Evolutionary conservation across 495 filamentous ascomycete genomes (phyloP), one percentile per base, ranked within the genome.

Genomic region (Daldinia bambusicola): DNA sequence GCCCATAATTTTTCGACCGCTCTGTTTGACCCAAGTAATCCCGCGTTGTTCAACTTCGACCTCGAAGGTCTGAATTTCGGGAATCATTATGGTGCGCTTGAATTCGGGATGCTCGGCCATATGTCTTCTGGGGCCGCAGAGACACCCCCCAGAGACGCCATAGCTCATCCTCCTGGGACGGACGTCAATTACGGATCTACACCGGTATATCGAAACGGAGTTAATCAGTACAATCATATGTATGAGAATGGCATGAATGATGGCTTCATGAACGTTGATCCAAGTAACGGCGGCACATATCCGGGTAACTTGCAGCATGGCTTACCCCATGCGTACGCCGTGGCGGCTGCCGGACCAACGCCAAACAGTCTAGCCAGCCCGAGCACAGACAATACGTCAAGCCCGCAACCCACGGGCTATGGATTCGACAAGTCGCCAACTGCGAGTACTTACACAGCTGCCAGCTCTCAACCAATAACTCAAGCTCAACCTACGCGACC

Each of bases 21-120:
- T 10, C 82, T 94, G 30, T 95, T 97, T 77, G 94, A 97, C 73
- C 92, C 93, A 1, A 93, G 90, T 73, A 94, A 98, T 78, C 92
- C 94, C 7, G 91, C 92, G 0, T 79, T 97, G 51, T 97, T 94
- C 83, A 97, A 97, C 76, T 97, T 97, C 76, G 93, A 98, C 76
- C 85, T 97, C 2, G 93, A 95, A 37, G 93, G 93, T 55, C 85
- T 97, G 72, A 97, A 97, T 78, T 99, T 98, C 75, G 94, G 93
- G 53, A 98, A 95, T 75, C 92, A 95, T 36, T 99, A 97, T 72
- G 94, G 93, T 64, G 94, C 93, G 34, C 79, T 96, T 65, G 95
- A 99, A 77, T 97, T 98, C 75, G 89, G 92, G 20, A 97, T 97
- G 88, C 88, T 99, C 4, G 92, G 92, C 18, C 94, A 97, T 74